A percentile compares a stretch with the other conserved stretches of the same genome.
Evolutionary conservation across 108 stramenopile species (phyloP).

Genomic region (Cylindrotheca closterium): DNA sequence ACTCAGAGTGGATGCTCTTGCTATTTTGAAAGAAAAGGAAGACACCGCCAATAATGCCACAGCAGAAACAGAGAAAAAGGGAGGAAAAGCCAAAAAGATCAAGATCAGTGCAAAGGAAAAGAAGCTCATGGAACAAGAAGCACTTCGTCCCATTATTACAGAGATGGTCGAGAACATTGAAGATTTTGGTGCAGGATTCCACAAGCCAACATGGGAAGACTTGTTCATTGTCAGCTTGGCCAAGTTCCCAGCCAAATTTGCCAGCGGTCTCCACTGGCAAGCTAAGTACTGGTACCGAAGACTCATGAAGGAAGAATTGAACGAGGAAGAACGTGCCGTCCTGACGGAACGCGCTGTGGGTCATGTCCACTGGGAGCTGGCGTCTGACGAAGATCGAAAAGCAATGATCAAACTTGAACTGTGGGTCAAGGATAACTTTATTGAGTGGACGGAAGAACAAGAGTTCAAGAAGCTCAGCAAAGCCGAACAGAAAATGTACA

Average conservation of each 20-base stretch:
- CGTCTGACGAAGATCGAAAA: constrained; percentile 64
- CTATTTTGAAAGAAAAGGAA: constrained; percentile 37
- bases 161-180: constrained; percentile 70
- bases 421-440: constrained; percentile 71
- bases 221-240: constrained; percentile 65
- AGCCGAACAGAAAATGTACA: constrained; percentile 49
- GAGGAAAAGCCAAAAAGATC: constrained; percentile 37
- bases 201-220: constrained; percentile 81
- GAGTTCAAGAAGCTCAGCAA: constrained; percentile 62
- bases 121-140: constrained; percentile 59
- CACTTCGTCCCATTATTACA: constrained; percentile 65
- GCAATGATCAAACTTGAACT: constrained; percentile 69
- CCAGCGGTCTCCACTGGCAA: constrained; percentile 53
- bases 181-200: constrained; percentile 89
- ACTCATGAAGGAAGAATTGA: constrained; percentile 52
- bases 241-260: constrained; percentile 56
- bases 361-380: constrained; percentile 67
- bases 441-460: constrained; percentile 77
- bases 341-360: constrained; percentile 84
- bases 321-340: constrained; percentile 68
- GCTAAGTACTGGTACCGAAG: constrained; percentile 55
- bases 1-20: constrained; percentile 66
- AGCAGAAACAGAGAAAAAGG: constrained; percentile 8
- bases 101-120: constrained; percentile 67
- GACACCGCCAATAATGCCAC: constrained; percentile 6